Evolutionary conservation across 2,329 filamentous ascomycete genomes (phyloP).

Genomic region (Fusarium abutilonis): DNA sequence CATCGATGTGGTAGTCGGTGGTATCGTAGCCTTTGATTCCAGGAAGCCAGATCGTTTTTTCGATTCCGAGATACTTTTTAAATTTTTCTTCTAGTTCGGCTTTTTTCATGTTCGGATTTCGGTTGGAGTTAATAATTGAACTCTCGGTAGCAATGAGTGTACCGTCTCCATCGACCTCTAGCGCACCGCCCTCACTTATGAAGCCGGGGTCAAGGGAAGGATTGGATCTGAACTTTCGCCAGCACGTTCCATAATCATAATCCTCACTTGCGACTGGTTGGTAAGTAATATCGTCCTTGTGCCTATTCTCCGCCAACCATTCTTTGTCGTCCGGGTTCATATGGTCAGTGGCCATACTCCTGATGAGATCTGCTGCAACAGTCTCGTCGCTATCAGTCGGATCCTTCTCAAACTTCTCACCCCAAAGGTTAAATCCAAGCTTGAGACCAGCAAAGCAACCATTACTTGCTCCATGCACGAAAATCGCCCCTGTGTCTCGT

Average conservation of each 20-base stretch:
- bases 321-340: background rate
- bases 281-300: too few species aligned
- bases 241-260: too few species aligned
- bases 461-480: slow-evolving; percentile 21
- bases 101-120: slow-evolving; percentile 39
- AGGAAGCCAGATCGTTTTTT: slow-evolving; percentile 46
- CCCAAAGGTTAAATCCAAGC: slow-evolving; percentile 48
- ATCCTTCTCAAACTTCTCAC: slow-evolving; percentile 25
- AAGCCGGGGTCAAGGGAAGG: slow-evolving; percentile 22
- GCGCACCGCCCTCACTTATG: slow-evolving; percentile 39
- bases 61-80: slow-evolving; percentile 33
- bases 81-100: slow-evolving; percentile 40
- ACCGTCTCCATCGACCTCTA: slow-evolving; percentile 46
- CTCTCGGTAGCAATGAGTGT: slow-evolving; percentile 46
- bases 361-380: slow-evolving; percentile 22
- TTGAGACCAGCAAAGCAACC: slow-evolving; percentile 31
- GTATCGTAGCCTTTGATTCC: slow-evolving; percentile 38
- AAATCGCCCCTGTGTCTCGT: slow-evolving; percentile 44
- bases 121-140: slow-evolving; percentile 45
- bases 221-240: too few species aligned
- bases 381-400: slow-evolving; percentile 7
- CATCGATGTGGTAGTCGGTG: slow-evolving; percentile 47
- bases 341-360: background rate
- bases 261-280: too few species aligned
- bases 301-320: too few species aligned